Evolutionary conservation across 225 moss, liverwort and hornwort species (phyloP).

Genomic region (Pleurozium schreberi): DNA sequence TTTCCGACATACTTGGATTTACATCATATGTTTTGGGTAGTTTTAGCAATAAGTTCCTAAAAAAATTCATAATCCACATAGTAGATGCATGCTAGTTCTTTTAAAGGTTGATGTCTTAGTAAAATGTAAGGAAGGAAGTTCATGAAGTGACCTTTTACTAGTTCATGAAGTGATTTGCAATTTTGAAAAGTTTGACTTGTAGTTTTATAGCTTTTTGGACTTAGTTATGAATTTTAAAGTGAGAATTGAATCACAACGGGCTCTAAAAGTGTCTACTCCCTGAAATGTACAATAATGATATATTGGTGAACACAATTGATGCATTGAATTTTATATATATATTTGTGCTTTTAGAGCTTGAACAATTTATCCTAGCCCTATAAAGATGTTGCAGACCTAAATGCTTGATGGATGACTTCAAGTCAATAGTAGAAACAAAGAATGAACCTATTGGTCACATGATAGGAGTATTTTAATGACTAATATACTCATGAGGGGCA

Average conservation of each 20-base stretch:
- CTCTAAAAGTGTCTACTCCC: fast-evolving
- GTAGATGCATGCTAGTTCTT: fast-evolving
- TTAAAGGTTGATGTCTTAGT: too few relatives aligned
- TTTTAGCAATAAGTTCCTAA: fast-evolving
- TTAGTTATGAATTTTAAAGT: neutral
- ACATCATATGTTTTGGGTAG: neutral
- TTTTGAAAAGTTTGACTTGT: neutral
- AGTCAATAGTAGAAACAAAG: fast-evolving
- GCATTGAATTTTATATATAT: neutral
- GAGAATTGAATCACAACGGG: fast-evolving
- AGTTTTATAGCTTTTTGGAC: too few relatives aligned
- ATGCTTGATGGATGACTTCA: neutral
- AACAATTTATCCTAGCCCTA: fast-evolving
- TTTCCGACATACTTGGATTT: neutral
- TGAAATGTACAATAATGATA: fast-evolving
- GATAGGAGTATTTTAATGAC: too few relatives aligned
- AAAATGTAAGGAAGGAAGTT: neutral
- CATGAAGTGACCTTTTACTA: fast-evolving
- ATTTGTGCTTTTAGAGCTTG: fast-evolving
- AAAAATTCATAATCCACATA: too few relatives aligned
- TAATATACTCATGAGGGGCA: too few relatives aligned
- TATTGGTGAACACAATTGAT: fast-evolving
- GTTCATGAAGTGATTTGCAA: neutral
- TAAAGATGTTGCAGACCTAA: fast-evolving
- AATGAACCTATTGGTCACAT: neutral